A percentile compares a stretch with the other conserved stretches of the same genome.
phyloP scores from a whole-genome alignment of 2,329 filamentous ascomycete species.

The Beauveria pseudobassiana region DNA sequence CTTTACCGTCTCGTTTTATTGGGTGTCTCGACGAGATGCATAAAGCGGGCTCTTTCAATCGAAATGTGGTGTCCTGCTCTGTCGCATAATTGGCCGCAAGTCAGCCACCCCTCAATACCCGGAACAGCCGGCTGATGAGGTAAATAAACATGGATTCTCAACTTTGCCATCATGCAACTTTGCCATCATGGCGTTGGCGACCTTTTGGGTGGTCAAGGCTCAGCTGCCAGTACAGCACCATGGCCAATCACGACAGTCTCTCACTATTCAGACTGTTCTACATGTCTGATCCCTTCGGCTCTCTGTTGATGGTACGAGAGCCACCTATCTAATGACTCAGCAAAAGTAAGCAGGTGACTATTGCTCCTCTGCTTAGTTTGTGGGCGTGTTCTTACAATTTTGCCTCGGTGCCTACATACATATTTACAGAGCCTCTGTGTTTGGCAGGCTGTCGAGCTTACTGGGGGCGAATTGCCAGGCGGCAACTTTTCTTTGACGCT shows the following conservation, averaged over 20 bases:
- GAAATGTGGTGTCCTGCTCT: neutral
- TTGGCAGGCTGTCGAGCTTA: too few species aligned
- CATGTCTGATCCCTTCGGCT: too few species aligned
- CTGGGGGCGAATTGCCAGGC: too few species aligned
- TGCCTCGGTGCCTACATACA: too few species aligned
- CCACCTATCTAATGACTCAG: too few species aligned
- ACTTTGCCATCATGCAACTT: constrained; percentile 7
- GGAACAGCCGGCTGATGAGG: neutral
- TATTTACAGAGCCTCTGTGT: too few species aligned
- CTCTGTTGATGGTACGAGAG: too few species aligned
- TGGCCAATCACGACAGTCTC: neutral
- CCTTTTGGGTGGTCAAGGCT: neutral
- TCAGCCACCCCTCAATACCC: neutral
- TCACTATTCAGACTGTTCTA: neutral
- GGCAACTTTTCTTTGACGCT: too few species aligned
- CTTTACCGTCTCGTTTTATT: neutral
- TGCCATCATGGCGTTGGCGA: neutral
- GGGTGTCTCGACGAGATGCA: neutral
- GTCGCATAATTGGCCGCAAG: neutral
- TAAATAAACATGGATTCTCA: constrained; percentile 4
- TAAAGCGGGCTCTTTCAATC: neutral
- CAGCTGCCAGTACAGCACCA: neutral
- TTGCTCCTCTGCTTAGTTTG: too few species aligned
- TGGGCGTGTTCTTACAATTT: too few species aligned
- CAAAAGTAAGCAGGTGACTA: too few species aligned